Conservation (phyloP, 352 stramenopile genomes). For the Phytophthora fragariae region DNA sequence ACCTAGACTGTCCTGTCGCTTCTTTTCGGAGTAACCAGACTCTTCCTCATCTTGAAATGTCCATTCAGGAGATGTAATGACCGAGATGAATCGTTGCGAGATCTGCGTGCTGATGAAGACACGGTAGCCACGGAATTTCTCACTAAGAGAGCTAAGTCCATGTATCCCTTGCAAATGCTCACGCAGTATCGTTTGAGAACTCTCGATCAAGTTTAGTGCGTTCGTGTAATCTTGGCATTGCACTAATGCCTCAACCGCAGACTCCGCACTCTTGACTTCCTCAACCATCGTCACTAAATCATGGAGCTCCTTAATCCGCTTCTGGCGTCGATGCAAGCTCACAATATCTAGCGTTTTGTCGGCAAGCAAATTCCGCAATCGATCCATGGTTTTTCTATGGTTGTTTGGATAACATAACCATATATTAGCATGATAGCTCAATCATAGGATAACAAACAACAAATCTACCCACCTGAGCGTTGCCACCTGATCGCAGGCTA, state of each 20-base stretch:
- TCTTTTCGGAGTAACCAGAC: conserved; percentile 23
- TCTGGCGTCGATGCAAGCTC: conserved; percentile 84
- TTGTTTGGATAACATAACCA: background rate
- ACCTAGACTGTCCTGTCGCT: conserved; percentile 30
- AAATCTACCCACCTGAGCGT: conserved; percentile 60
- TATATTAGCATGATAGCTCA: conserved; percentile 15
- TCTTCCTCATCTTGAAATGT: conserved; percentile 75
- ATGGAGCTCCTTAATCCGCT: conserved; percentile 82
- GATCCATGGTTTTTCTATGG: conserved; percentile 81
- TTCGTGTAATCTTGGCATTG: conserved; percentile 87
- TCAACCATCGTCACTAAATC: conserved; percentile 88
- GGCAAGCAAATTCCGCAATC: conserved; percentile 77
- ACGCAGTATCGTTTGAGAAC: conserved; percentile 66
- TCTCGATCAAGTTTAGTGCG: conserved; percentile 82
- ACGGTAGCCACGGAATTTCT: conserved; percentile 81
- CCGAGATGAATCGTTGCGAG: conserved; percentile 79
- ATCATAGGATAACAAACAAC: background rate
- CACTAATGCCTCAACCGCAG: conserved; percentile 82
- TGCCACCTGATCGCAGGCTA: conserved; percentile 84
- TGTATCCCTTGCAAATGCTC: conserved; percentile 84
- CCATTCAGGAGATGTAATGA: conserved; percentile 85
- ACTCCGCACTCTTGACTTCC: conserved; percentile 85
- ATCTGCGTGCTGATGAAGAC: conserved; percentile 82
- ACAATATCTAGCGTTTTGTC: conserved; percentile 90
- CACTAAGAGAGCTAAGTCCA: conserved; percentile 68